Evolutionary conservation across 352 stramenopile species (phyloP), one percentile per base, ranked within the genome.

Genomic region (Globisporangium megalacanthum): DNA sequence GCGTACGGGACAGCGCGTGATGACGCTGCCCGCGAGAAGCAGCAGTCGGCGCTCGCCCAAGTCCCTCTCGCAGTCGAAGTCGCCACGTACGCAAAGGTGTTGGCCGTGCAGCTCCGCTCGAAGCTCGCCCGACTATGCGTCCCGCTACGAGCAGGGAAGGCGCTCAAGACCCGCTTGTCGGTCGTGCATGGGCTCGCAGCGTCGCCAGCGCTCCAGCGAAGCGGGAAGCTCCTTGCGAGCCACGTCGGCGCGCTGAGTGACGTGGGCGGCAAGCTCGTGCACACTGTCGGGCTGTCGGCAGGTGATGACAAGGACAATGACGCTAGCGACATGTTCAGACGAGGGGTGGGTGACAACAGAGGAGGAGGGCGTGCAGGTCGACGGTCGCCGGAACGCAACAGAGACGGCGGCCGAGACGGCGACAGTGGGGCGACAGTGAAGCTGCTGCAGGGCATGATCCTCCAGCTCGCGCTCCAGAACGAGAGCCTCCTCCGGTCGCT

Each of bases 401-500:
- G 25, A 33, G 14, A 22, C 1, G 58, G 42, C 17, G 50, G 3
- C 1, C 7, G 19, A 42, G 44, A 44, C 39, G 58, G 64, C 6
- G 53, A 47, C 25, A 35, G 49, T 14, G 61, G 52, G 39, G 60
- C 47, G 10, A 65, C 62, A 22, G 74, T 54, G n/a, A 82, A 66
- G 52, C 53, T 77, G 9, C 59, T 86, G 1, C 64, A 83, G 50
- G 76, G 71, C 37, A 83, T 86, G 73, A 61, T 86, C 10, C 49
- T 86, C 6, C 76, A 84, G 49, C 62, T 86, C 4, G 73, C 76
- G 19, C 62, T 84, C 8, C 73, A 84, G 57, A 86, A 83, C 53
- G 73, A 81, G 44, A 68, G 59, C 9, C 59, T 84, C 9, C 45
- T 83, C 41, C 73, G 67, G n/a, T 67, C 76, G 13, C 51, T 86